Evolutionary conservation across 371 early-diverging fungal species (phyloP), one percentile per base, ranked within the genome.

Genomic region (Rhizopus delemar): DNA sequence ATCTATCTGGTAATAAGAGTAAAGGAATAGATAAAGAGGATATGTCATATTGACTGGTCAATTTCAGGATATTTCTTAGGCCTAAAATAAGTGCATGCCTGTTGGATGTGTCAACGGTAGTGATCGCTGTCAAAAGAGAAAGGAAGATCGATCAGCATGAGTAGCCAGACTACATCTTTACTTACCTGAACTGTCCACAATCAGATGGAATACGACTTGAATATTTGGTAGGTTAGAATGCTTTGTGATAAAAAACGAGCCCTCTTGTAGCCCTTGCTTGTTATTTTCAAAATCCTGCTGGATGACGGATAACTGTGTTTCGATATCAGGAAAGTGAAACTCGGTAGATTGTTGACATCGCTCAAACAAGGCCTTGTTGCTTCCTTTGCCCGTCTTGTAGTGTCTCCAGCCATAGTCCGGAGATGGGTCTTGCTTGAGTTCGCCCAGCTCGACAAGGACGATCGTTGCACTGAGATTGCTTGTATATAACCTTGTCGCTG

Each of bases 161-260:
- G 38, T 45, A 5, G 46, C 11, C 9, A 52, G 33, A 15, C 15
- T 31, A 38, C 7, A 5, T 28, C 11, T 32, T 39, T 41, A 35
- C 31, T 31, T 63, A 84, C 86, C 74, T 52, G 77, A 71, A 12
- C 77, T 77, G 36, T 78, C 81, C 34, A 84, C 70, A 29, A 87
- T 63, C 33, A 92, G 66, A 56, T 91, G 91, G 59, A 90, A 92
- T 5, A 89, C 84, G 6, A 89, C 82, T 60, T 92, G 91, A 4
- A 84, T 77, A 54, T 82, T 68, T 0, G 90, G 90, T 16, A 92
- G 62, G 59, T 92, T 91, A 13, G 90, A 89, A 66, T 92, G 93
- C 45, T 83, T 73, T 9, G 93, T 91, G 43, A 91, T 66, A 57
- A 92, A 84, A 61, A 90, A 86, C 46, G 88, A 85, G 28, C 93